Conservation (phyloP, 2,329 filamentous ascomycete genomes). For the Fusarium sp. region DNA sequence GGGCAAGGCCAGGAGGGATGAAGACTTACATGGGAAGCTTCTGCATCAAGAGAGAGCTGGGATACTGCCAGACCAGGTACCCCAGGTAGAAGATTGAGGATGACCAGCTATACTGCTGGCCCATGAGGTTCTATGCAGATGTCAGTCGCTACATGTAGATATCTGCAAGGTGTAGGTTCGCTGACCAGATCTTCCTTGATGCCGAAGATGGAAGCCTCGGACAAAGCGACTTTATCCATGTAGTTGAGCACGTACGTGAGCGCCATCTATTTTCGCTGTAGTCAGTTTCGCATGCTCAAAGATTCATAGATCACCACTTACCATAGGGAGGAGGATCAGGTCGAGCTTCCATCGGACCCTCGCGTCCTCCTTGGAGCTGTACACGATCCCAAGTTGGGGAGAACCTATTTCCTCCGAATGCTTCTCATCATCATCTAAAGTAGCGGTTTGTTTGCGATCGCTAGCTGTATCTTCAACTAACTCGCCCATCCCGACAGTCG, state of each 20-base stretch:
- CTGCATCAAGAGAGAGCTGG: neutral
- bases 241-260: neutral
- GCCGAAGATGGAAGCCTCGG: neutral
- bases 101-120: neutral
- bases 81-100: neutral
- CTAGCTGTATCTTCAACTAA: neutral
- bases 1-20: fast-evolving
- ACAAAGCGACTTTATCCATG: neutral
- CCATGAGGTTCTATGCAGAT: neutral
- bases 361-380: neutral
- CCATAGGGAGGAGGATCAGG: neutral
- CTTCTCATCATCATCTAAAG: neutral
- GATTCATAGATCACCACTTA: fast-evolving
- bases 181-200: neutral
- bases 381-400: fast-evolving
- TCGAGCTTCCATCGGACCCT: neutral
- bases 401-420: fast-evolving
- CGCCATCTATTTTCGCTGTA: neutral
- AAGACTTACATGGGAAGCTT: neutral
- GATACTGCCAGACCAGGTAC: neutral
- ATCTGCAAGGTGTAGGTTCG: fast-evolving
- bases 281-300: fast-evolving
- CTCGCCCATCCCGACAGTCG: neutral
- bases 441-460: fast-evolving
- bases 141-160: fast-evolving